Percentiles rank a stretch among this genome's conserved stretches.
phyloP scores from a whole-genome alignment of 2,329 filamentous ascomycete species.

The Coniosporium tulheliwenetii region DNA sequence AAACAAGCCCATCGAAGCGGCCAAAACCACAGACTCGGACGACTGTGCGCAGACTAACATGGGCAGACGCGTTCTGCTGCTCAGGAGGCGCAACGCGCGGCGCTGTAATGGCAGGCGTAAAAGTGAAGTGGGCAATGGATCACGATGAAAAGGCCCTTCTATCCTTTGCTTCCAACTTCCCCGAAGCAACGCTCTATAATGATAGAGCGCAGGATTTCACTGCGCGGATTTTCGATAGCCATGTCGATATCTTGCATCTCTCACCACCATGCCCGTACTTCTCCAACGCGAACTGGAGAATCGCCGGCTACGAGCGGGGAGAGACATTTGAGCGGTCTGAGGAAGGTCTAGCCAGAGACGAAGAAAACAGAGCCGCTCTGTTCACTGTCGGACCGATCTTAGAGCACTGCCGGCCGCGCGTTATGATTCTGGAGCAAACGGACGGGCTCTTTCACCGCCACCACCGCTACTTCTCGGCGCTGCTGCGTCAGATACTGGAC shows the following conservation, averaged over 20 bases:
- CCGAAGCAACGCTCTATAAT: conserved; percentile 8
- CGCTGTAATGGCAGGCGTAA: conserved; percentile 41
- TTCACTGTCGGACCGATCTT: conserved; percentile 38
- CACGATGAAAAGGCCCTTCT: conserved; percentile 37
- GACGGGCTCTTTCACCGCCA: conserved; percentile 43
- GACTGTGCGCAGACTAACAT: conserved; percentile 21
- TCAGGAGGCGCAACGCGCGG: conserved; percentile 57
- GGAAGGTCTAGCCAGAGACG: conserved; percentile 39
- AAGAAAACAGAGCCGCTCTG: conserved; percentile 46
- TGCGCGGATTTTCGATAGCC: conserved; percentile 8
- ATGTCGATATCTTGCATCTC: conserved; percentile 56
- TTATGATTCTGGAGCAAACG: conserved; percentile 69
- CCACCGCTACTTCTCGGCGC: conserved; percentile 37
- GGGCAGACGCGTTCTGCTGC: conserved; percentile 59
- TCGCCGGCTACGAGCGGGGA: too few relatives aligned
- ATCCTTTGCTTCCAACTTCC: conserved; percentile 46
- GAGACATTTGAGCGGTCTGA: not conserved
- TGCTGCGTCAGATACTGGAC: conserved; percentile 49
- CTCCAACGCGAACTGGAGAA: conserved; percentile 51
- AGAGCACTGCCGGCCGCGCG: conserved; percentile 41
- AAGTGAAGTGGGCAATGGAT: conserved; percentile 49
- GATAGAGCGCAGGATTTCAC: conserved; percentile 30
- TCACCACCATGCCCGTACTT: conserved; percentile 68
- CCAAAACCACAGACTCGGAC: too few relatives aligned
- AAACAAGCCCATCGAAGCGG: too few relatives aligned